These are phyloP conservation scores for Triticum turgidum DNA, from an alignment of 176 grass and related monocot genomes.

Conservation along the genomic window DNA sequence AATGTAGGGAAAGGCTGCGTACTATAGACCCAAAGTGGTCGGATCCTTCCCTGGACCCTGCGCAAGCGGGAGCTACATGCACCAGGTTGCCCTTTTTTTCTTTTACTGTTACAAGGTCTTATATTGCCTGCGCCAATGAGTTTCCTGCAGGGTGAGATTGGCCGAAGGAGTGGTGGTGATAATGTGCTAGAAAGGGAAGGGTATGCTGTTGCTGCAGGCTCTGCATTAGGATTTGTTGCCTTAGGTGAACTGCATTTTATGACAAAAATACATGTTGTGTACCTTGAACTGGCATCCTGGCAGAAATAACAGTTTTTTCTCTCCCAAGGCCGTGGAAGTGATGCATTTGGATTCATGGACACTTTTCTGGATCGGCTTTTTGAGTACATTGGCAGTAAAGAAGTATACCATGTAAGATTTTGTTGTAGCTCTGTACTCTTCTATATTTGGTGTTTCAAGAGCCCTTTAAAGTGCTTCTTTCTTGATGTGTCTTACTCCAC, in stretches of 20 bases:
- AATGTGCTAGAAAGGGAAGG: conserved; percentile 99
- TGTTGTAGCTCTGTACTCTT: not conserved
- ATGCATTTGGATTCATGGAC: conserved; percentile 81
- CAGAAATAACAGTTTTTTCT: conserved; percentile 27
- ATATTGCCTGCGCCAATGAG: not conserved
- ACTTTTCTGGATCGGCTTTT: conserved; percentile 87
- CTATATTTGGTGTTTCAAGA: conserved; percentile 17
- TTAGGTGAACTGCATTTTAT: conserved; percentile 65
- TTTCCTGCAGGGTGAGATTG: conserved; percentile 81
- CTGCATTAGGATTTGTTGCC: conserved; percentile 88
- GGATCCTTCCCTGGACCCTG: no score
- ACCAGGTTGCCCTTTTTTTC: not conserved
- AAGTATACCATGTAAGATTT: conserved; percentile 71
- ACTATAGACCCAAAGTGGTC: no score
- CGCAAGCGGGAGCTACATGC: no score
- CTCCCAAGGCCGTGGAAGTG: conserved; percentile 60
- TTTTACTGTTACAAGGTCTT: conserved; percentile 7
- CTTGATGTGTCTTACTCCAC: conserved; percentile 22
- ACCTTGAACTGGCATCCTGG: not conserved
- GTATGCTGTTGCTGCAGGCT: conserved; percentile 95
- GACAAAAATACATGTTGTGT: conserved; percentile 24
- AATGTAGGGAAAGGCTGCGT: no score
- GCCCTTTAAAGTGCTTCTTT: not conserved
- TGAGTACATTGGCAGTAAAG: conserved; percentile 81
- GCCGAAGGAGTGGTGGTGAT: conserved; percentile 96